These are phyloP conservation scores for Paraphoma chrysanthemicola DNA, from an alignment of 2,329 filamentous ascomycete genomes.

Conservation along the genomic window DNA sequence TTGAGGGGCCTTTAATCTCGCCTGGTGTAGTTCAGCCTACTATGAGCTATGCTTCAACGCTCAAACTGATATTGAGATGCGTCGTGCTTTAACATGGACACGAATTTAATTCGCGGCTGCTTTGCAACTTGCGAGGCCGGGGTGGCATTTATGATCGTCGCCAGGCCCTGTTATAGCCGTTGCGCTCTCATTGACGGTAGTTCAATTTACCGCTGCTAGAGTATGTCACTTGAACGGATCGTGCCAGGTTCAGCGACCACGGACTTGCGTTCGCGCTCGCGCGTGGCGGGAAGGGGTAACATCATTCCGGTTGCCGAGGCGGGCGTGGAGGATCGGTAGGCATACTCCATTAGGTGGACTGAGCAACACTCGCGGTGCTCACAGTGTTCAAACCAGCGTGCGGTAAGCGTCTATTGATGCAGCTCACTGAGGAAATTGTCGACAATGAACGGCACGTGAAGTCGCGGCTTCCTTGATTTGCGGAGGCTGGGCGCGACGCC, in stretches of 20 bases:
- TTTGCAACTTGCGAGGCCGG: not conserved
- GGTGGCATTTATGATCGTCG: not conserved
- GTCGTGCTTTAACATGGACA: no score
- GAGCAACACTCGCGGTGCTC: not conserved
- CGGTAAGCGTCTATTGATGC: not conserved
- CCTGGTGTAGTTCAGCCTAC: no score
- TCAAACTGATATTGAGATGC: no score
- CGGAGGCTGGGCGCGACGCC: not conserved
- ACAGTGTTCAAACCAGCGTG: not conserved
- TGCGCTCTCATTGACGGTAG: conserved; percentile 14
- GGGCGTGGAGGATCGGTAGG: not conserved
- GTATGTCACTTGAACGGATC: not conserved
- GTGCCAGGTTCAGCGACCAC: conserved; percentile 6
- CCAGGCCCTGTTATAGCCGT: not conserved
- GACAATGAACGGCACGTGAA: not conserved
- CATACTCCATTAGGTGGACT: not conserved
- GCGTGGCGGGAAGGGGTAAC: not conserved
- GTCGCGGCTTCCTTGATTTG: not conserved
- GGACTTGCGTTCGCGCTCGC: not conserved
- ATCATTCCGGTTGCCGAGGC: not conserved
- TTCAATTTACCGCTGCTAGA: conserved; percentile 9
- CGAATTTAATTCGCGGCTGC: not conserved
- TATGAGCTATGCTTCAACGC: no score
- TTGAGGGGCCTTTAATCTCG: no score
- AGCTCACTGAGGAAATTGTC: not conserved